Percentiles rank a stretch among this genome's conserved stretches.
Evolutionary conservation across 805 yeast genomes (phyloP).

Genomic region (Saccharomycopsis microspora): DNA sequence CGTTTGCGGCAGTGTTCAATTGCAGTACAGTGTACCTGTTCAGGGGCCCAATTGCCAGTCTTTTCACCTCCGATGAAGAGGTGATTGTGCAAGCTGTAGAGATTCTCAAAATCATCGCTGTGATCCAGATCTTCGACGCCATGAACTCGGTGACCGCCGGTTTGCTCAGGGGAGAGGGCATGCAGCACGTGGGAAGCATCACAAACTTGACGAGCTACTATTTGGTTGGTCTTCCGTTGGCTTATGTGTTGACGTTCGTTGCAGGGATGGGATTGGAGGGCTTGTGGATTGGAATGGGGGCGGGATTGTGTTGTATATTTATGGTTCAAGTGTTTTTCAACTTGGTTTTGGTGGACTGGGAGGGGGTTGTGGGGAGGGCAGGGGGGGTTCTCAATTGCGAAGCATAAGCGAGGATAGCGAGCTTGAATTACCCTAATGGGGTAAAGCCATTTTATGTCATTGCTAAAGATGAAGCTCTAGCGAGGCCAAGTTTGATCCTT

Average conservation of each 20-base stretch:
- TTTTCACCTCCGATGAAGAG: conserved; percentile 50
- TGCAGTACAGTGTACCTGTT: conserved; percentile 26
- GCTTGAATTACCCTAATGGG: too few relatives aligned
- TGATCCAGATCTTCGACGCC: conserved; percentile 63
- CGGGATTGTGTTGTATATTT: conserved; percentile 41
- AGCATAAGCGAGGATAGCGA: too few relatives aligned
- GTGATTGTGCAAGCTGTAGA: conserved; percentile 40
- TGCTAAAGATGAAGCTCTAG: too few relatives aligned
- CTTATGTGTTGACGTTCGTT: conserved; percentile 41
- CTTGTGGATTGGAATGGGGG: conserved; percentile 50
- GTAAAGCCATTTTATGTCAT: too few relatives aligned
- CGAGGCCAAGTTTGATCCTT: too few relatives aligned
- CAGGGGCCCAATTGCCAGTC: conserved; percentile 30
- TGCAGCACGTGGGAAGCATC: conserved; percentile 51
- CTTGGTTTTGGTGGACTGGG: too few relatives aligned
- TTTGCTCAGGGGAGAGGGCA: conserved; percentile 69
- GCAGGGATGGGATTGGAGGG: conserved; percentile 43
- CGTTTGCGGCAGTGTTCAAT: conserved; percentile 8
- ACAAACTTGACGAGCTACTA: conserved; percentile 49
- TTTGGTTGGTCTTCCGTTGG: conserved; percentile 50
- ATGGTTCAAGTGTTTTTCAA: conserved; percentile 25
- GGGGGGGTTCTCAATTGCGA: too few relatives aligned
- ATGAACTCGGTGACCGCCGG: conserved; percentile 67
- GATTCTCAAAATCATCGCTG: conserved; percentile 51
- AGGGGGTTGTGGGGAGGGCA: too few relatives aligned